phyloP scores from a whole-genome alignment of 257 asterid genomes.

The Solanum bulbocastanum region DNA sequence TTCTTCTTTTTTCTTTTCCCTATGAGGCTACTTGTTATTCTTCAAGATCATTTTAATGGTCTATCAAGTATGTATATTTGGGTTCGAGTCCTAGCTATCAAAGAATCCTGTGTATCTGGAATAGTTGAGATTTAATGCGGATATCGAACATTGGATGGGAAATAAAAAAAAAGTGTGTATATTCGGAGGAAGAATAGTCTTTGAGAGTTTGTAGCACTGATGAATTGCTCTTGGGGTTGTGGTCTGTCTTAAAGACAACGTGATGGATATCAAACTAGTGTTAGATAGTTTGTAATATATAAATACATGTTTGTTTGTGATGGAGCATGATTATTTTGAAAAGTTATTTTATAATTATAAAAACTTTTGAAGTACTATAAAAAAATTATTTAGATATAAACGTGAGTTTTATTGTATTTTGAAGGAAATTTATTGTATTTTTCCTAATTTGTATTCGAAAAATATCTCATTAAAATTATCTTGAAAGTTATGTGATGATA shows the following conservation, averaged over 20 bases:
- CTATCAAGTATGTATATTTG: background rate
- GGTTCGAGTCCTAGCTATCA: background rate
- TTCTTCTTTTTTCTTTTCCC: background rate
- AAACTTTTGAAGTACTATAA: background rate
- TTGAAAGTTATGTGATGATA: background rate
- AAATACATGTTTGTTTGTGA: too few species aligned
- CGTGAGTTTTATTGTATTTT: background rate
- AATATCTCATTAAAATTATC: background rate
- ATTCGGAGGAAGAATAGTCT: background rate
- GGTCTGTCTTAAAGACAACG: background rate
- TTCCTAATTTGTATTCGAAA: rapidly evolving
- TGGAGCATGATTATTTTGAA: background rate
- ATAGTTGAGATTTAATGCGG: rapidly evolving
- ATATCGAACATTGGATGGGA: too few species aligned
- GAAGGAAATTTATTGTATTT: background rate
- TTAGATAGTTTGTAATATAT: background rate
- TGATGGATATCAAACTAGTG: background rate
- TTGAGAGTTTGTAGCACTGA: background rate
- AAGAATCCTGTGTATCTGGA: rapidly evolving
- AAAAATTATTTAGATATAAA: background rate
- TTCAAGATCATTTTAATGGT: background rate
- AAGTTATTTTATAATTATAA: background rate
- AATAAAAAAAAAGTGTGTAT: too few species aligned
- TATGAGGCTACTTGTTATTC: background rate
- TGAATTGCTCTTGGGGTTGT: background rate